These are phyloP conservation scores for Aspergillus sp. DNA, from an alignment of 2,329 filamentous ascomycete genomes.

Conservation along the genomic window DNA sequence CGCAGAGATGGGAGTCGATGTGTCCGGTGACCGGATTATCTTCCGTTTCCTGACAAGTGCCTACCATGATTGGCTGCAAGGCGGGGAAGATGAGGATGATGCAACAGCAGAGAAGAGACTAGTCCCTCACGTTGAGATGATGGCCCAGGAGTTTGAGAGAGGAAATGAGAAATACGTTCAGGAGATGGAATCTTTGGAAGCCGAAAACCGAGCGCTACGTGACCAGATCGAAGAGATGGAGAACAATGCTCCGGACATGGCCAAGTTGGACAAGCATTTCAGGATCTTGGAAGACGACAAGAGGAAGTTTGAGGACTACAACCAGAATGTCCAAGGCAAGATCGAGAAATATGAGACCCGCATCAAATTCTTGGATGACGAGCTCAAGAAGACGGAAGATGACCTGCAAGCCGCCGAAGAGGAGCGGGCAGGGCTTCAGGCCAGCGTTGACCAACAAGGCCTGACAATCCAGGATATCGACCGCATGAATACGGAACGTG, in stretches of 20 bases:
- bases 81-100: constrained; percentile 84
- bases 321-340: constrained; percentile 77
- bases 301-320: constrained; percentile 94
- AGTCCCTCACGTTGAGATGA: constrained; percentile 79
- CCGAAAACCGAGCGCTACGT: constrained; percentile 75
- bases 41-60: constrained; percentile 88
- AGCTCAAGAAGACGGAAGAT: constrained; percentile 74
- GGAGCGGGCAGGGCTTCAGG: constrained; percentile 77
- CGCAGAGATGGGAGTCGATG: constrained; percentile 81
- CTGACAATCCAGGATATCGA: constrained; percentile 98
- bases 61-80: constrained; percentile 90
- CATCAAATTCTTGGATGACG: constrained; percentile 79
- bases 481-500: constrained; percentile 94
- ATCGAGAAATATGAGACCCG: constrained; percentile 85
- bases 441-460: constrained; percentile 85
- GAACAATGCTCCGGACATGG: constrained; percentile 80
- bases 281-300: constrained; percentile 94
- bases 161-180: constrained; percentile 82
- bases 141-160: constrained; percentile 84
- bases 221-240: constrained; percentile 89
- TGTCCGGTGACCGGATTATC: constrained; percentile 87
- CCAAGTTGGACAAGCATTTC: constrained; percentile 83
- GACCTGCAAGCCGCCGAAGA: constrained; percentile 80
- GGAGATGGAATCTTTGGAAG: constrained; percentile 82
- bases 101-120: constrained; percentile 79